A percentile compares a stretch with the other conserved stretches of the same genome.
Conservation (phyloP, 1,139 yeast genomes). For the Saccharomyces hybrid region DNA sequence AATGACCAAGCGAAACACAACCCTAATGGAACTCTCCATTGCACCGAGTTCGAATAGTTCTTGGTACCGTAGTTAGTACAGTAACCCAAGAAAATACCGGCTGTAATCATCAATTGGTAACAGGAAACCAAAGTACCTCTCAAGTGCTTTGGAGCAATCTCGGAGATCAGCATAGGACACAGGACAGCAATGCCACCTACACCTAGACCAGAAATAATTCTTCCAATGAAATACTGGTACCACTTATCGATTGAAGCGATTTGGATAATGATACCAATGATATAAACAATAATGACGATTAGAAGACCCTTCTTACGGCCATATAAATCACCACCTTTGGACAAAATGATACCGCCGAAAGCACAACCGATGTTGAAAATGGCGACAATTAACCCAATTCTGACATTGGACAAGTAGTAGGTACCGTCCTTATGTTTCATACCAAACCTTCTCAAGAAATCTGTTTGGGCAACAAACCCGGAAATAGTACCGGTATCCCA, state of each 20-base stretch:
- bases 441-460: conserved; percentile 46
- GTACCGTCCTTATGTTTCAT: conserved; percentile 39
- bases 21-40: conserved; percentile 56
- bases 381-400: conserved; percentile 54
- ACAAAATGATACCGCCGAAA: conserved; percentile 49
- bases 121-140: conserved; percentile 57
- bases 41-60: conserved; percentile 38
- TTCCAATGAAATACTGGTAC: conserved; percentile 48
- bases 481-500: conserved; percentile 73
- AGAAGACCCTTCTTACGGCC: conserved; percentile 56
- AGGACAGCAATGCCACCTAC: conserved; percentile 54
- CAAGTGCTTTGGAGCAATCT: conserved; percentile 53
- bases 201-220: conserved; percentile 53
- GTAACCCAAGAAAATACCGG: conserved; percentile 53
- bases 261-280: conserved; percentile 53
- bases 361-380: conserved; percentile 63
- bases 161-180: conserved; percentile 54
- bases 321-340: conserved; percentile 45
- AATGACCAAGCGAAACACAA: conserved; percentile 37
- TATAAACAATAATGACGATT: conserved; percentile 46
- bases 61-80: conserved; percentile 50
- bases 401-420: conserved; percentile 40
- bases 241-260: conserved; percentile 41
- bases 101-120: conserved; percentile 54
- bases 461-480: conserved; percentile 65